Conservation (phyloP, 73 alveolate species). For the Blepharisma stoltei region DNA sequence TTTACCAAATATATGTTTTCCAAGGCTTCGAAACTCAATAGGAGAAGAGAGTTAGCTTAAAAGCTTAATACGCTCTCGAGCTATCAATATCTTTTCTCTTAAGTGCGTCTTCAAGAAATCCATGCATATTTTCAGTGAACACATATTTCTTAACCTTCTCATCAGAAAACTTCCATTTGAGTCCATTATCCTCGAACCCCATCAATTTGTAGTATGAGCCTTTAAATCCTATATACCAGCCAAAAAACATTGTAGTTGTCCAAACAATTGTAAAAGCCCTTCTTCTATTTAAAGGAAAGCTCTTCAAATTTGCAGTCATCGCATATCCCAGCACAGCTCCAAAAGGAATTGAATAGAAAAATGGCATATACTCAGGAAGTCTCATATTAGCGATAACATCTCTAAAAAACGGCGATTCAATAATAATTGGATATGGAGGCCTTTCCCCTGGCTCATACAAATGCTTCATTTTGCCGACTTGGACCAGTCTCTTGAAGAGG, state of each 20-base stretch:
- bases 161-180: conserved; percentile 23
- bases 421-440: conserved; percentile 32
- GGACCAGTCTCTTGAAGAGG: conserved; percentile 22
- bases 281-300: conserved; percentile 12
- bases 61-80: too few species aligned
- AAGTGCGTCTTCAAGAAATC: not conserved
- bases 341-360: conserved; percentile 12
- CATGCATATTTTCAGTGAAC: conserved; percentile 19
- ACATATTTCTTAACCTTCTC: conserved; percentile 14
- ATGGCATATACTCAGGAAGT: conserved; percentile 33
- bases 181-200: conserved; percentile 30
- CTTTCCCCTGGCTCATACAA: conserved; percentile 24
- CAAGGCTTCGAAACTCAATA: too few species aligned
- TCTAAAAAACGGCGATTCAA: conserved; percentile 17
- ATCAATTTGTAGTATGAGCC: conserved; percentile 26
- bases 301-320: not conserved
- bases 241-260: conserved; percentile 24
- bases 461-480: conserved; percentile 18
- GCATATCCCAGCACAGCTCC: not conserved
- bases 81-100: not conserved
- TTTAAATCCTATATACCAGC: conserved; percentile 25
- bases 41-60: too few species aligned
- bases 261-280: not conserved
- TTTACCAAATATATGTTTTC: too few species aligned
- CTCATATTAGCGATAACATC: conserved; percentile 21